phyloP scores from a whole-genome alignment of 164 flowering plant genomes.

The Stephania japonica region DNA sequence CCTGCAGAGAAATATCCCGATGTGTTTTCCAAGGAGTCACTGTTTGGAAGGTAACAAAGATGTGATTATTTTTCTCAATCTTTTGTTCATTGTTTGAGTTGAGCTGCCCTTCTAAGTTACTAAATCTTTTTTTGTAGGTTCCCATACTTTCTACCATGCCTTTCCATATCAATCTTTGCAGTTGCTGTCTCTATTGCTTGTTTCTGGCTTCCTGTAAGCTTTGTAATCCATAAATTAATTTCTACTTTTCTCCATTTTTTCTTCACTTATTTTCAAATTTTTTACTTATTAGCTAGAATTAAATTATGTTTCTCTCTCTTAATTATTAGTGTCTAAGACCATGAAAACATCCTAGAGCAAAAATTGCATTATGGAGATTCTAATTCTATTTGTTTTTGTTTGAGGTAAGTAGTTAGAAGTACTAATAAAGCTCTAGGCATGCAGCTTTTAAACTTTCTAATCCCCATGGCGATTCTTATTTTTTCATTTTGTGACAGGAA shows the following conservation, averaged over 20 bases:
- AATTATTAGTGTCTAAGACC: not conserved
- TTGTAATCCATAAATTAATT: not conserved
- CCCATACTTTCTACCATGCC: conserved; percentile 67
- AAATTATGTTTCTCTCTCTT: not conserved
- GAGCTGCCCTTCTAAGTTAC: not conserved
- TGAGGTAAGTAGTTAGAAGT: not conserved
- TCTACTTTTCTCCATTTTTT: not conserved
- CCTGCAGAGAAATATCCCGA: conserved; percentile 60
- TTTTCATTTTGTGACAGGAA: too few species aligned
- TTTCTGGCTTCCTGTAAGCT: conserved; percentile 50
- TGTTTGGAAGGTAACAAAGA: conserved; percentile 42
- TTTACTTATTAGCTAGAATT: not conserved
- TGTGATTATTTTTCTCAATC: not conserved
- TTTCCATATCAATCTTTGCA: conserved; percentile 43
- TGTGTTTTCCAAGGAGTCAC: conserved; percentile 37
- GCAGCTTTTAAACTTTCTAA: not conserved
- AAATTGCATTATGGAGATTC: too few species aligned
- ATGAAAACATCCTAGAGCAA: too few species aligned
- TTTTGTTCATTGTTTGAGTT: not conserved
- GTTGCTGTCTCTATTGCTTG: conserved; percentile 24
- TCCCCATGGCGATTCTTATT: too few species aligned
- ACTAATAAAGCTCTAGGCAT: not conserved
- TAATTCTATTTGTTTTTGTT: too few species aligned
- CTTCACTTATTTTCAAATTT: not conserved
- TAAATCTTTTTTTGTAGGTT: conserved; percentile 33